Evolutionary conservation across 768 basidiomycete species (phyloP), one percentile per base, ranked within the genome.

Genomic region (Steccherinum ochraceum): DNA sequence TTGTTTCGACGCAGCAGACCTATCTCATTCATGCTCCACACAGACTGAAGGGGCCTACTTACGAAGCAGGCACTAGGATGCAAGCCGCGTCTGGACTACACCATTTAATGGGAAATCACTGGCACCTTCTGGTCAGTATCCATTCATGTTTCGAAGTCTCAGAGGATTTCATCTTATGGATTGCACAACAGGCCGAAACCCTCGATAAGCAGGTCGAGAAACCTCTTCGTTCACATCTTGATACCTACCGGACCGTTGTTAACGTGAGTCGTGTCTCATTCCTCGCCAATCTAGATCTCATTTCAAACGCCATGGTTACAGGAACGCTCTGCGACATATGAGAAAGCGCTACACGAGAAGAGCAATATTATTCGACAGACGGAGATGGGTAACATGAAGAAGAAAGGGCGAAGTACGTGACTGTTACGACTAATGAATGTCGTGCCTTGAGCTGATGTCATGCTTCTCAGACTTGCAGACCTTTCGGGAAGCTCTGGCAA

Each of bases 101-200:
- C 66, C 89, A 94, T 66, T 78, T 97, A 56, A 84, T 95, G 58
- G 84, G 86, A 46, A 95, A 94, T 64, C 90, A 94, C 57, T 93
- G 89, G 79, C 90, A 93, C 66, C 82, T 97, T 51, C 71, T 97
- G 64, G 91, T 92, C 54, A 53, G 83, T 74, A 7, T 51, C 49
- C 43, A 41, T 49, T 39, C 11, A 16, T 3, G 5, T 24, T n/a
- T n/a, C n/a, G n/a, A n/a, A n/a, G n/a, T n/a, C n/a, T n/a, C n/a
- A n/a, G n/a, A n/a, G n/a, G n/a, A n/a, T n/a, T 25, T 19, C 23
- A 46, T 51, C 12, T 46, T 35, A 46, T 30, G 13, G 46, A 40
- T 13, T 40, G 19, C 12, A 7, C 45, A 7, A 16, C 43, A 93
- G 91, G 84, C 89, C 7, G 89, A 92, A 61, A 81, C 88, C 3